A percentile compares a stretch with the other conserved stretches of the same genome.
These are phyloP conservation scores for Scutellaria galericulata DNA, from an alignment of 257 asterid species.

Conservation along the genomic window DNA sequence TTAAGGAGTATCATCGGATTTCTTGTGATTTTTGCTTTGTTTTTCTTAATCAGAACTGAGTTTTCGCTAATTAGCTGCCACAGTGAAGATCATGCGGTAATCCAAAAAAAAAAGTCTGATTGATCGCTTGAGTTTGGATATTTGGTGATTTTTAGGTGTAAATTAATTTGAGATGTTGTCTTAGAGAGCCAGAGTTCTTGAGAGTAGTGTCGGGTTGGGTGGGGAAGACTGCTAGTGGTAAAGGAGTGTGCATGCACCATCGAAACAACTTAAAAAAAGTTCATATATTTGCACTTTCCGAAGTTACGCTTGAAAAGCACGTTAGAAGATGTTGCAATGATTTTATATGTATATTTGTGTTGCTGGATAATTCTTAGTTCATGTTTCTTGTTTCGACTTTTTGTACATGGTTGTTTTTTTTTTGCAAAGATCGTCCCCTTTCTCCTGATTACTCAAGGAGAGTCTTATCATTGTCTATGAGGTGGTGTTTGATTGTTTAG, in stretches of 20 bases:
- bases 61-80: conserved; percentile 6
- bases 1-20: conserved; percentile 20
- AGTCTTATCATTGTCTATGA: background rate
- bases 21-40: background rate
- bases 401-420: background rate
- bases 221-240: background rate
- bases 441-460: background rate
- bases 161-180: background rate
- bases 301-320: no score
- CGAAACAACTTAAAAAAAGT: background rate
- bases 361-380: background rate
- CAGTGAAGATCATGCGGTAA: background rate
- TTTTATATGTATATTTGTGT: background rate
- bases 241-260: conserved; percentile 5
- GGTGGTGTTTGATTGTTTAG: background rate
- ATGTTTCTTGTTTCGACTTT: background rate
- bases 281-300: background rate
- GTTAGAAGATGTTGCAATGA: background rate
- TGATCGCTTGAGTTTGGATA: background rate
- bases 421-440: background rate
- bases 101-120: no score
- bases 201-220: background rate
- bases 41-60: background rate
- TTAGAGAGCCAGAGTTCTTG: background rate
- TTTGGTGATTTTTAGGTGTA: background rate